These are phyloP conservation scores for Lichtheimia ornata DNA, from an alignment of 371 early-diverging fungal genomes.

Conservation along the genomic window DNA sequence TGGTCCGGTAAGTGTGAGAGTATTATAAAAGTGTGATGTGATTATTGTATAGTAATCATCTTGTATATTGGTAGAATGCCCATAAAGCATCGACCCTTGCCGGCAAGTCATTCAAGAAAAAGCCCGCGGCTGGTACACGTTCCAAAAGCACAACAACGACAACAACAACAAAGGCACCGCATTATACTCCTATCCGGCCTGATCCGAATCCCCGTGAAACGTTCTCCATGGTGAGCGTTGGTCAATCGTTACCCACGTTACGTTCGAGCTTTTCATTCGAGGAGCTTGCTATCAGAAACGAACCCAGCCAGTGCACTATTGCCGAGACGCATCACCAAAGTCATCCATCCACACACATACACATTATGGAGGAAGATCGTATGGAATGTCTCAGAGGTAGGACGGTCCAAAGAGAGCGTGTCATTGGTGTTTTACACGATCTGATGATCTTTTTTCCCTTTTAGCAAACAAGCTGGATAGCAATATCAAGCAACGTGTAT, in stretches of 20 bases:
- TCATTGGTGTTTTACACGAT: too few relatives aligned
- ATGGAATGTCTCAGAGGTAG: constrained; percentile 18
- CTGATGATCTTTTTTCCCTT: background rate
- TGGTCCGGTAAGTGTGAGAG: constrained; percentile 11
- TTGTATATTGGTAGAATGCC: constrained; percentile 22
- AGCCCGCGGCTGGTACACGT: background rate
- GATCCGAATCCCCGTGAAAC: constrained; percentile 14
- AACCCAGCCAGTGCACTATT: constrained; percentile 21
- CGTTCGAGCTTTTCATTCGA: constrained; percentile 17
- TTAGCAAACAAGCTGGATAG: constrained; percentile 34
- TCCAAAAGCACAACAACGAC: background rate
- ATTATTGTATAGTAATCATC: background rate
- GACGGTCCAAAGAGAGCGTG: background rate
- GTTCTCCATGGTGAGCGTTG: constrained; percentile 8
- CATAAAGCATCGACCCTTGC: constrained; percentile 46
- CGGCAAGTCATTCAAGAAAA: constrained; percentile 41
- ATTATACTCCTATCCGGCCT: constrained; percentile 19
- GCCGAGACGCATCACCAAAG: constrained; percentile 39
- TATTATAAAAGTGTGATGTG: background rate
- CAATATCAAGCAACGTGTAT: constrained; percentile 66
- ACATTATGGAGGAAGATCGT: constrained; percentile 24
- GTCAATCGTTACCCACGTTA: constrained; percentile 8
- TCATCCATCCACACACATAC: constrained; percentile 37
- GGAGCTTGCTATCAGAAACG: constrained; percentile 18
- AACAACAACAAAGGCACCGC: constrained; percentile 8